These are phyloP conservation scores for Rutstroemia sp. DNA, from an alignment of 2,329 filamentous ascomycete genomes.

Conservation along the genomic window DNA sequence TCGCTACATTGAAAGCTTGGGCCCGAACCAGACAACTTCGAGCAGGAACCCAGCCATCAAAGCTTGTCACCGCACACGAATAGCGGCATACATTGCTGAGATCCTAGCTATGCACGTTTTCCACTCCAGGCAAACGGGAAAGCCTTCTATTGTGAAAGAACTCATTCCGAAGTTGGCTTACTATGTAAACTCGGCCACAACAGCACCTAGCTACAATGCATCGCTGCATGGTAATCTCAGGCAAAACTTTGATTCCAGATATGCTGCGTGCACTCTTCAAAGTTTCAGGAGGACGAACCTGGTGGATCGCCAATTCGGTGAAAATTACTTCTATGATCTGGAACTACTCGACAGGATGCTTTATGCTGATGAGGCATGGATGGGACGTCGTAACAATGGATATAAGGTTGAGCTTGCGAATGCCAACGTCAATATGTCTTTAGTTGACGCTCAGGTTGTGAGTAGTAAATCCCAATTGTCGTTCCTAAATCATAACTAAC, in stretches of 20 bases:
- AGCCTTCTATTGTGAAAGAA: conserved; percentile 58
- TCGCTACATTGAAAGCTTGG: conserved; percentile 56
- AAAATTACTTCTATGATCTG: conserved; percentile 78
- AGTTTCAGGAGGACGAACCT: conserved; percentile 74
- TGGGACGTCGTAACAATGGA: conserved; percentile 58
- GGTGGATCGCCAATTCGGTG: conserved; percentile 58
- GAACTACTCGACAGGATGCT: conserved; percentile 70
- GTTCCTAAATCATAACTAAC: conserved; percentile 22
- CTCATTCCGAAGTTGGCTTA: conserved; percentile 72
- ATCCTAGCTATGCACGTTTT: conserved; percentile 89
- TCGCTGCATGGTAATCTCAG: conserved; percentile 82
- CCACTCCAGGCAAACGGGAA: conserved; percentile 69
- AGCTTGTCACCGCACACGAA: conserved; percentile 53
- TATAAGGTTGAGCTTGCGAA: conserved; percentile 76
- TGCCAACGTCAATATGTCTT: conserved; percentile 83
- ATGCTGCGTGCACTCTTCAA: conserved; percentile 62
- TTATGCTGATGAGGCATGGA: conserved; percentile 71
- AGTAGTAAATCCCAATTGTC: conserved; percentile 36
- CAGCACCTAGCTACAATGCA: conserved; percentile 75
- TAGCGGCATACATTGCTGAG: conserved; percentile 79
- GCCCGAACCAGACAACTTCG: conserved; percentile 42
- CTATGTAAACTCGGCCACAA: conserved; percentile 69
- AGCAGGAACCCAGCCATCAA: conserved; percentile 41
- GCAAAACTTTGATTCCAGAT: conserved; percentile 75
- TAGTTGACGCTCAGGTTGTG: conserved; percentile 87